Evolutionary conservation across 2,329 filamentous ascomycete genomes (phyloP), one percentile per base, ranked within the genome.

Genomic region (Cercospora sesami): DNA sequence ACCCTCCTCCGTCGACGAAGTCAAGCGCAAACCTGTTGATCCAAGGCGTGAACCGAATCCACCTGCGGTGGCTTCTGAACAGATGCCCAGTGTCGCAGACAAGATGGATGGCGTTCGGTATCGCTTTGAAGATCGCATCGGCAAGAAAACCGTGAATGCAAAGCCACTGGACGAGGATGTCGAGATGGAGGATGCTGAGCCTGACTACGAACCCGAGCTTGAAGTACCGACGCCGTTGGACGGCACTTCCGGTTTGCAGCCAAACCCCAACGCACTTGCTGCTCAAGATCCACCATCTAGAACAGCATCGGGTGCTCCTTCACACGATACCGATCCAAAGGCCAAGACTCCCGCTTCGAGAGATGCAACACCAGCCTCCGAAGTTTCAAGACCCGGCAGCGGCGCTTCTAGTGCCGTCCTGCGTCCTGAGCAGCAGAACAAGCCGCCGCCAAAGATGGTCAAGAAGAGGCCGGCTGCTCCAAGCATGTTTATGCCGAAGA

Each of bases 71-170:
- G 3, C 48, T 23, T 18, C 62, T 23, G 51, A 21, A 21, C n/a
- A 33, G n/a, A 33, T 12, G 14, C 16, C 55, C 8, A 53, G 14
- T 33, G 23, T 33, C 8, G 64, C 77, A 10, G 78, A 79, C 31
- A 77, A 78, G 2, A 80, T 83, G 68, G 78, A 81, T 28, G 80
- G 76, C 45, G 69, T 78, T 14, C 72, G 68, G 16, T 75, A 76
- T 59, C 73, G 72, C 6, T 77, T 76, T 48, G 69, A 76, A 68
- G 76, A 78, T 64, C 73, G 73, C 21, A 31, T 76, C 12, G 65
- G 67, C 39, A 75, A 72, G 69, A 74, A 64, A 26, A 69, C 71
- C 55, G 64, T 65, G 45, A 42, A 33, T n/a, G 30, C 63, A n/a
- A 55, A 39, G 14, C n/a, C n/a, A n/a, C 28, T 39, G 39, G 23